A percentile compares a stretch with the other conserved stretches of the same genome.
phyloP scores from a whole-genome alignment of 768 basidiomycete genomes.

The Boletus huronensis region DNA sequence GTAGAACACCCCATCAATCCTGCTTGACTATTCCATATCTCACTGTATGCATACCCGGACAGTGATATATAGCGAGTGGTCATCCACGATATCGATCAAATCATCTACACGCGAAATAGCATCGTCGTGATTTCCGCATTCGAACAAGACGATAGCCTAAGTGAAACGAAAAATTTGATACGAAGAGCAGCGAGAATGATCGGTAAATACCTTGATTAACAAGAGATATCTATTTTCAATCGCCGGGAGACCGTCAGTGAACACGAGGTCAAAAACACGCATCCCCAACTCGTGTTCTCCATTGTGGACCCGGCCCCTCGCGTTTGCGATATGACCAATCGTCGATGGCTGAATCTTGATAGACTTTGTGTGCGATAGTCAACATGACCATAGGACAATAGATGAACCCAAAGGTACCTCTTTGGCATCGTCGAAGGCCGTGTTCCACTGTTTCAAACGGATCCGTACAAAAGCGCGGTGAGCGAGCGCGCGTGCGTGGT shows the following conservation, averaged over 20 bases:
- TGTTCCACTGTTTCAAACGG: neutral
- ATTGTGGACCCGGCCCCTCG: neutral
- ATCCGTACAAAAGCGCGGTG: neutral
- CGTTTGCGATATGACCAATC: neutral
- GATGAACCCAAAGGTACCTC: neutral
- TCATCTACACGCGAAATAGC: neutral
- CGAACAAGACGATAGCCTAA: slow-evolving; percentile 1
- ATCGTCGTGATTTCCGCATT: neutral
- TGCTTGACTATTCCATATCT: neutral
- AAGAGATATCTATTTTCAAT: slow-evolving; percentile 3
- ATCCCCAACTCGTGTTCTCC: neutral
- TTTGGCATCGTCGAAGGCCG: neutral
- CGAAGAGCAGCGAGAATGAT: neutral
- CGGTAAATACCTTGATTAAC: slow-evolving; percentile 2
- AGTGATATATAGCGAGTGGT: neutral
- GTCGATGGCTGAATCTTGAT: neutral
- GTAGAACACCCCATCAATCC: neutral
- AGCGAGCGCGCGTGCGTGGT: neutral
- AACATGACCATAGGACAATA: neutral
- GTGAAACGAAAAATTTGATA: too few relatives aligned
- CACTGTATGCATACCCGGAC: neutral
- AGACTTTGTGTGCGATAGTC: neutral
- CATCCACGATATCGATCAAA: neutral
- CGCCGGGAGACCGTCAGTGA: neutral
- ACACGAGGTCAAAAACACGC: slow-evolving; percentile 4